Conservation (phyloP, 495 filamentous ascomycete species). For the Xylaria curta region DNA sequence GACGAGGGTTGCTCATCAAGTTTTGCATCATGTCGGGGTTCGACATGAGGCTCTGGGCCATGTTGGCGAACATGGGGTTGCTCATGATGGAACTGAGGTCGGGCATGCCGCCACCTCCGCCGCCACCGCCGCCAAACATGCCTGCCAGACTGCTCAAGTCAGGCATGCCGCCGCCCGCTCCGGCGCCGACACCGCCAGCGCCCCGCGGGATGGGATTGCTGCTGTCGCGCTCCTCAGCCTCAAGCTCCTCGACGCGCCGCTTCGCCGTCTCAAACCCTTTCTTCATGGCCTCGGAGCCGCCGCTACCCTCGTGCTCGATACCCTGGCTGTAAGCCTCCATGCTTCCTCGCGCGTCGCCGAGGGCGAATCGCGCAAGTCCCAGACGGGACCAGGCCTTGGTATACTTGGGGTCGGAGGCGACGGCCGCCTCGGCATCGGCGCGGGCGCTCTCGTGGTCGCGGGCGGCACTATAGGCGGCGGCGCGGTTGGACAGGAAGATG, state of each 20-base stretch:
- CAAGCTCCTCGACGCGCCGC: constrained; percentile 77
- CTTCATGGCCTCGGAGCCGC: constrained; percentile 88
- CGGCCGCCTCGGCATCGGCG: constrained; percentile 86
- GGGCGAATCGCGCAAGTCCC: constrained; percentile 85
- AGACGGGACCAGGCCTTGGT: constrained; percentile 95
- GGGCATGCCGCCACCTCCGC: constrained; percentile 78
- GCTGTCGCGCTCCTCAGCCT: constrained; percentile 46
- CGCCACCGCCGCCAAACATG: constrained; percentile 49
- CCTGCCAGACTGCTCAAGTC: constrained; percentile 25
- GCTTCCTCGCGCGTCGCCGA: constrained; percentile 85
- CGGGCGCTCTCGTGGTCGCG: constrained; percentile 82
- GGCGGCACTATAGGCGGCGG: constrained; percentile 83
- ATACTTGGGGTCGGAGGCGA: constrained; percentile 85
- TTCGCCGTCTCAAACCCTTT: constrained; percentile 92
- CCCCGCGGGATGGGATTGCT: constrained; percentile 57
- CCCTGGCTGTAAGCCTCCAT: constrained; percentile 96
- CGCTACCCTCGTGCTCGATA: constrained; percentile 92
- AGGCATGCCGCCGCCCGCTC: constrained; percentile 56
- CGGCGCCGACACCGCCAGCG: constrained; percentile 57
- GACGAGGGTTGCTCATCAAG: constrained; percentile 90
- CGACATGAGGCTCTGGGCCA: constrained; percentile 96
- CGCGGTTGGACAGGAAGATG: constrained; percentile 97
- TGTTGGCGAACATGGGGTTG: constrained; percentile 96
- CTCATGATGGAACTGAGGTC: constrained; percentile 86
- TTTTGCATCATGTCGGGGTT: constrained; percentile 90